Conservation (phyloP, 768 basidiomycete species). For the Serendipita sp. region DNA sequence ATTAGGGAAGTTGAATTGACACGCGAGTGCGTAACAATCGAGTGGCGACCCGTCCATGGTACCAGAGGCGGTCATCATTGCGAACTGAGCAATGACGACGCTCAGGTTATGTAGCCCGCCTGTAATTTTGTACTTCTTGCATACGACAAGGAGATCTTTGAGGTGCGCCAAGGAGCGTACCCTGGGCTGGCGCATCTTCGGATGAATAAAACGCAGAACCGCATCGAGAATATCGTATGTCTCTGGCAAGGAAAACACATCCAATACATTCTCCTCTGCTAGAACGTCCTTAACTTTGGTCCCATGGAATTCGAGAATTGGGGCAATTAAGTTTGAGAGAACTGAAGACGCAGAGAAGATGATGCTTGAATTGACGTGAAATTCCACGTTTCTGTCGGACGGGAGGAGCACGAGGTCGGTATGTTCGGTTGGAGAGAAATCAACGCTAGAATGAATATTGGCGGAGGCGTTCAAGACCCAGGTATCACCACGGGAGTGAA, state of each 20-base stretch:
- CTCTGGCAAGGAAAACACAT: neutral
- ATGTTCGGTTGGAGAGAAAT: neutral
- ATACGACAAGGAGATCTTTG: neutral
- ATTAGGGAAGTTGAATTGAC: neutral
- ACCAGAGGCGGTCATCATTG: neutral
- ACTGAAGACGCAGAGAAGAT: neutral
- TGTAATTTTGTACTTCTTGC: neutral
- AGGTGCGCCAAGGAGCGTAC: neutral
- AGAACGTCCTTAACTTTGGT: neutral
- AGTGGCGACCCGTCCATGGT: neutral
- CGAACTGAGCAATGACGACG: slow-evolving; percentile 1
- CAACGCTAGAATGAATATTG: neutral
- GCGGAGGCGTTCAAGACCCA: neutral
- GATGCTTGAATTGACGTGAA: neutral
- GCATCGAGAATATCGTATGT: slow-evolving; percentile 2
- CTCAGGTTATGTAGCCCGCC: neutral
- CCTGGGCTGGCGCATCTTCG: neutral
- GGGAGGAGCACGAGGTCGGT: neutral
- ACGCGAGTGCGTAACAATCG: neutral
- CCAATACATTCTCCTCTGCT: too few species aligned
- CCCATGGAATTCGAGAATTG: neutral
- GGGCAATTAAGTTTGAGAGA: neutral
- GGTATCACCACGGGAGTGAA: neutral
- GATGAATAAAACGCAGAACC: neutral
- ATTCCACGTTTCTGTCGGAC: neutral